Base-by-base conservation (phyloP, 106 monocot species). In the Platanthera zijinensis region DNA sequence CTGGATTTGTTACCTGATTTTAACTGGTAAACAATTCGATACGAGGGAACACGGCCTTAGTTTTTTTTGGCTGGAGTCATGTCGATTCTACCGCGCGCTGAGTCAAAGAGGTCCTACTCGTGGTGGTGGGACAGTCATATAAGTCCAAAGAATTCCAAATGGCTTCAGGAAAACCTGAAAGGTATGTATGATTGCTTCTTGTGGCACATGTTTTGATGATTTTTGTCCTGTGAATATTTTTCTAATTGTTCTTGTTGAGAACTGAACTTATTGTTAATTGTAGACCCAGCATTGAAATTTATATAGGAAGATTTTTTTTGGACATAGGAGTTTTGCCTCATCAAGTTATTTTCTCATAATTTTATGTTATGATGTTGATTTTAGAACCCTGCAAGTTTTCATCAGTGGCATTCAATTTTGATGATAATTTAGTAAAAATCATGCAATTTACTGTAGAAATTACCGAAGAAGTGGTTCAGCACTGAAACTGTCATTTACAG, bases 91-190 rank as follows among this genome's bases (percentile, higher is more conserved):
- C 51, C 75, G 14, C 83, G 78, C 72, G 78, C 84, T 18, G 88
- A 86, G 18, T 88, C 90, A 0, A 72, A 80, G 63, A 81, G 82
- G 5, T 28, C 75, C 45, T 91, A 91, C 78, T 87, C 87, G 9
- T 90, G 90, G 90, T 91, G 90, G 90, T 91, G 90, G 90, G 88
- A 86, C 63, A 88, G 90, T 78, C 90, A 91, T 84, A 85, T 84
- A 63, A 86, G 86, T 72, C 90, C 90, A 53, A 91, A 82, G 70
- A 91, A 88, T 74, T 91, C 87, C 6, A 91, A 84, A 82, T 91
- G 90, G 87, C 87, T 91, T 80, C 85, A 88, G 72, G 90, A 91
- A 71, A 91, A 86, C 73, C 83, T 91, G 57, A 62, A 79, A 73
- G 90, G 90, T 88, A 75, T 78, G 11, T 50, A 48, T 15, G 15